These are phyloP conservation scores for Phytophthora constricta DNA, from an alignment of 352 stramenopile genomes.

Conservation along the genomic window DNA sequence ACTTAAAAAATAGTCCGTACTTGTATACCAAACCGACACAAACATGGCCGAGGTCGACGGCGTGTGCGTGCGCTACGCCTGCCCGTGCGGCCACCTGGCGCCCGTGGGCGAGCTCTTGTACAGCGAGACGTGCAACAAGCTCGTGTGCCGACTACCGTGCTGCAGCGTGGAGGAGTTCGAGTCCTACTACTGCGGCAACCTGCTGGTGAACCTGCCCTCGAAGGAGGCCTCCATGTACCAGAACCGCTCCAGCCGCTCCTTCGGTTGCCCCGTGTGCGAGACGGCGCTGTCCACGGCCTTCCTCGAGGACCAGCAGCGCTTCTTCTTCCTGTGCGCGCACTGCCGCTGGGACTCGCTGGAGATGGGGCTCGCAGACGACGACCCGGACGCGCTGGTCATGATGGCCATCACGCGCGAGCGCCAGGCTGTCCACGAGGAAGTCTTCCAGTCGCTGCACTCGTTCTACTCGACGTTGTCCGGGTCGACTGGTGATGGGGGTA, in stretches of 20 bases:
- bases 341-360: constrained; percentile 88
- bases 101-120: constrained; percentile 72
- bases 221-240: constrained; percentile 89
- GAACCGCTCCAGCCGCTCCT: constrained; percentile 88
- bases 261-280: constrained; percentile 75
- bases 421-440: constrained; percentile 71
- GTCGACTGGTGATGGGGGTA: constrained; percentile 2
- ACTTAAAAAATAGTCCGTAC: no score
- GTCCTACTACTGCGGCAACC: constrained; percentile 87
- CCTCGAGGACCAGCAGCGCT: constrained; percentile 57
- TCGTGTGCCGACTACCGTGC: constrained; percentile 67
- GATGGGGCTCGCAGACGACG: constrained; percentile 69
- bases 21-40: no score
- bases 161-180: constrained; percentile 90
- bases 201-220: constrained; percentile 87
- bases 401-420: constrained; percentile 78
- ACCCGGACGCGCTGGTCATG: constrained; percentile 87
- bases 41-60: constrained; percentile 33
- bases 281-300: constrained; percentile 77
- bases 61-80: constrained; percentile 72
- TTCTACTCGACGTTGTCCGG: constrained; percentile 45
- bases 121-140: constrained; percentile 78
- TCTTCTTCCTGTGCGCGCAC: constrained; percentile 85
- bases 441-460: constrained; percentile 76
- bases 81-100: constrained; percentile 70